Evolutionary conservation across 2,329 filamentous ascomycete genomes (phyloP).

Genomic region (Aspergillus intermedius): DNA sequence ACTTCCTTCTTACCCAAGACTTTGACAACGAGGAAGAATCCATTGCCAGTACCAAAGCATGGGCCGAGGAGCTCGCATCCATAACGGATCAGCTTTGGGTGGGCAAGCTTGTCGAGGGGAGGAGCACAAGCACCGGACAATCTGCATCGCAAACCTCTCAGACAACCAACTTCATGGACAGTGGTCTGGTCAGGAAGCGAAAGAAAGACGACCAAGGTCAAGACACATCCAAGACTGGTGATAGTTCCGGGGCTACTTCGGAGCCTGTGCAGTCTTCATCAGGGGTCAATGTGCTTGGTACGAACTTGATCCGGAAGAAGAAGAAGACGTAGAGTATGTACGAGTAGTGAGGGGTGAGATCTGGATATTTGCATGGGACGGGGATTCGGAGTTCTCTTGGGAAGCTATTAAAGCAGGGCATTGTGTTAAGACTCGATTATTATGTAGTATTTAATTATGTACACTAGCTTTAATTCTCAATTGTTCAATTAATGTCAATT

Average conservation of each 20-base stretch:
- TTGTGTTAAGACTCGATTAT: not conserved
- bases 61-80: slow-evolving; percentile 36
- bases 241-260: slow-evolving; percentile 4
- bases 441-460: not conserved
- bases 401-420: not conserved
- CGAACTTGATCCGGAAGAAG: slow-evolving; percentile 34
- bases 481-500: not conserved
- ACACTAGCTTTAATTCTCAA: not conserved
- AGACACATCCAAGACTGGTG: slow-evolving; percentile 3
- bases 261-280: slow-evolving; percentile 9
- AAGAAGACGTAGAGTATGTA: slow-evolving; percentile 27
- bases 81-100: slow-evolving; percentile 31
- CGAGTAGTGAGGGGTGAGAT: not conserved
- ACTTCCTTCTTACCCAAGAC: slow-evolving; percentile 37
- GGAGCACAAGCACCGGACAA: slow-evolving; percentile 11
- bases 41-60: slow-evolving; percentile 34
- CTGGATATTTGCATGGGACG: not conserved
- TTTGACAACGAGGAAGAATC: slow-evolving; percentile 35
- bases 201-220: slow-evolving; percentile 20
- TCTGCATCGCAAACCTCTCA: slow-evolving; percentile 5
- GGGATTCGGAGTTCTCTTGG: not conserved
- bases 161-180: slow-evolving; percentile 21
- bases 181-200: slow-evolving; percentile 32
- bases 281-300: slow-evolving; percentile 33
- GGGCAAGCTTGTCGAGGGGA: slow-evolving; percentile 31